Evolutionary conservation across 306 rosid genomes (phyloP).

Genomic region (Trichosanthes truncata): DNA sequence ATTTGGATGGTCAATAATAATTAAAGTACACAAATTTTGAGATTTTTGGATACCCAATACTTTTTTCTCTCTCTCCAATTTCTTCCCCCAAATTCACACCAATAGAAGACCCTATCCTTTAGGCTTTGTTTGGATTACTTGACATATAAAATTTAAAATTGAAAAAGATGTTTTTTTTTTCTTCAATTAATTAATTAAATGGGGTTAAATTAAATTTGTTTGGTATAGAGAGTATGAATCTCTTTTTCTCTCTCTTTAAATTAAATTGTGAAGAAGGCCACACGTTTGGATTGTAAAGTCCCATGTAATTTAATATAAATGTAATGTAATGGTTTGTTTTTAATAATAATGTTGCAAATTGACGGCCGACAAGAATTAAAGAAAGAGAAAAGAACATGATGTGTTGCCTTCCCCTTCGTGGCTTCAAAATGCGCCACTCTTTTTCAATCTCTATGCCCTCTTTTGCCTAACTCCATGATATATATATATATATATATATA

Average conservation of each 20-base stretch:
- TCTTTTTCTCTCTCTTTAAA: too few relatives aligned
- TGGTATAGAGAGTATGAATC: not conserved
- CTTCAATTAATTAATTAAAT: not conserved
- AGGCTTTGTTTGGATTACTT: not conserved
- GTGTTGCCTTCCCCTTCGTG: not conserved
- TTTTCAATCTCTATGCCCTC: not conserved
- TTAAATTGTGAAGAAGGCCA: not conserved
- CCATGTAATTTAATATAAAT: not conserved
- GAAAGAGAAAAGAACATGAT: not conserved
- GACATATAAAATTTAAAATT: not conserved
- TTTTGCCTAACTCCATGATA: too few relatives aligned
- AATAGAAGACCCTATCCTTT: not conserved
- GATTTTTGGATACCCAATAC: not conserved
- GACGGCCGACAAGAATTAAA: not conserved
- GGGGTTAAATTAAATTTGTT: too few relatives aligned
- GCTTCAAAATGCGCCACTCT: not conserved
- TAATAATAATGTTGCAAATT: not conserved
- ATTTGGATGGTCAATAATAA: not conserved
- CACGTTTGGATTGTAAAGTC: conserved; percentile 4
- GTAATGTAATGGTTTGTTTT: not conserved
- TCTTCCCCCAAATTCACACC: not conserved
- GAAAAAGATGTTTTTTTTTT: too few relatives aligned
- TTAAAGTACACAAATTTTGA: not conserved
- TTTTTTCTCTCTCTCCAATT: not conserved
- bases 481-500: too few relatives aligned